Percentiles rank a stretch among this genome's conserved stretches.
Evolutionary conservation across 139 green algal genomes (phyloP).

Genomic region (Chlamydomonas schloesseri): DNA sequence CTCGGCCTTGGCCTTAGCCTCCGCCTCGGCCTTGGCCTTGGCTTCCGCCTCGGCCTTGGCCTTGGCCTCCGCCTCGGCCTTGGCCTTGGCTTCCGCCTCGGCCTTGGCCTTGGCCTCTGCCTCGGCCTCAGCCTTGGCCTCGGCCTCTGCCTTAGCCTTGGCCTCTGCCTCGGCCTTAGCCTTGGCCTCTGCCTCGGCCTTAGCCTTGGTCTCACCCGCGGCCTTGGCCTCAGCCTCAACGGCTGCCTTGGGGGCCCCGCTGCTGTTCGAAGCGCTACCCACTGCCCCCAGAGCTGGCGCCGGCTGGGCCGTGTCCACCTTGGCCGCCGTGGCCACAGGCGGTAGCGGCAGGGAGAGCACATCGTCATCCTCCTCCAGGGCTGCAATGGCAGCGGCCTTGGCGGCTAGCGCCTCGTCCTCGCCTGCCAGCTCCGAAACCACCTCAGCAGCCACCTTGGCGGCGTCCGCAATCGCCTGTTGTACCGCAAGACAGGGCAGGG

Average conservation of each 20-base stretch:
- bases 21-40: background rate
- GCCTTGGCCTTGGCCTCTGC: background rate
- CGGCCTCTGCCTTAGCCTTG: background rate
- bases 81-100: background rate
- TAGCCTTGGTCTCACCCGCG: background rate
- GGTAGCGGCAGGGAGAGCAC: background rate
- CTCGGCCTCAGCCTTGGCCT: background rate
- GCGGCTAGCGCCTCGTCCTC: background rate
- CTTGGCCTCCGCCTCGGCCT: background rate
- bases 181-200: background rate
- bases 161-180: slow-evolving; percentile 2
- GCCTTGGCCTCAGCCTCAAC: background rate
- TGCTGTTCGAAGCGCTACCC: background rate
- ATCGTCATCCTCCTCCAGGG: background rate
- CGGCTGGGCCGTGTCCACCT: background rate
- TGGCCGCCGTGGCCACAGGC: background rate
- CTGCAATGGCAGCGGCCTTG: slow-evolving; percentile 1
- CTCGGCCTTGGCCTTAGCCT: background rate
- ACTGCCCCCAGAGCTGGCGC: background rate
- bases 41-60: background rate
- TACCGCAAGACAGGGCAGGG: background rate
- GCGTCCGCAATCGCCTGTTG: slow-evolving; percentile 18
- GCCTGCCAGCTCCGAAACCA: slow-evolving; percentile 41
- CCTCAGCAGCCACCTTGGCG: slow-evolving; percentile 18
- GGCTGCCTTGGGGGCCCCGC: background rate